A percentile compares a stretch with the other conserved stretches of the same genome.
Conservation (phyloP, 257 asterid species). For the Solanum arcanum region DNA sequence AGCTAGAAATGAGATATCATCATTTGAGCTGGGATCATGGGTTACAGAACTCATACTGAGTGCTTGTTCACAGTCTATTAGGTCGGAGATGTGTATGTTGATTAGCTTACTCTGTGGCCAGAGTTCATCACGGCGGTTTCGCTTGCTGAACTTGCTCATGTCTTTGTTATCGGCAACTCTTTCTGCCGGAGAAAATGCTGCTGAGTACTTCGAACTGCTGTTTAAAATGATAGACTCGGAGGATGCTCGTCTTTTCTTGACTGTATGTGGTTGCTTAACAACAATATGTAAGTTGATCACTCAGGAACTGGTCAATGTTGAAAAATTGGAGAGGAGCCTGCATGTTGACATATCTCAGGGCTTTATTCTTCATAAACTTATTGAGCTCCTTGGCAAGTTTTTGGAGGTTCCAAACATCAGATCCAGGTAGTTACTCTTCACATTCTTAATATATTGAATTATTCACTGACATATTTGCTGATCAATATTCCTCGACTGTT, state of each 20-base stretch:
- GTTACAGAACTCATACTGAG: constrained; percentile 96
- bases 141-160: constrained; percentile 76
- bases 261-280: constrained; percentile 75
- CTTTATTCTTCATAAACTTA: constrained; percentile 93
- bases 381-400: constrained; percentile 94
- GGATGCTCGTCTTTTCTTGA: constrained; percentile 89
- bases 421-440: constrained; percentile 47
- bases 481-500: constrained; percentile 1
- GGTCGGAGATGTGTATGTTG: constrained; percentile 98
- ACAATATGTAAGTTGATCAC: constrained; percentile 75
- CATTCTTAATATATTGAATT: neutral
- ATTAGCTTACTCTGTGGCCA: constrained; percentile 89
- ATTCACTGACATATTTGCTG: neutral
- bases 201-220: constrained; percentile 89
- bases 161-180: constrained; percentile 91
- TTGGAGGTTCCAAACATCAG: constrained; percentile 93
- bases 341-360: constrained; percentile 98
- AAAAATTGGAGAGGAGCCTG: constrained; percentile 94
- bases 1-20: constrained; percentile 52
- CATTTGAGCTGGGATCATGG: constrained; percentile 98
- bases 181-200: constrained; percentile 94
- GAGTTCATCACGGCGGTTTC: constrained; percentile 74
- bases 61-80: constrained; percentile 95
- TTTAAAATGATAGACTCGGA: constrained; percentile 90
- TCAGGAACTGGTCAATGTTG: constrained; percentile 71